Evolutionary conservation across 768 basidiomycete genomes (phyloP), one percentile per base, ranked within the genome.

Genomic region (Suillus fuscotomentosus): DNA sequence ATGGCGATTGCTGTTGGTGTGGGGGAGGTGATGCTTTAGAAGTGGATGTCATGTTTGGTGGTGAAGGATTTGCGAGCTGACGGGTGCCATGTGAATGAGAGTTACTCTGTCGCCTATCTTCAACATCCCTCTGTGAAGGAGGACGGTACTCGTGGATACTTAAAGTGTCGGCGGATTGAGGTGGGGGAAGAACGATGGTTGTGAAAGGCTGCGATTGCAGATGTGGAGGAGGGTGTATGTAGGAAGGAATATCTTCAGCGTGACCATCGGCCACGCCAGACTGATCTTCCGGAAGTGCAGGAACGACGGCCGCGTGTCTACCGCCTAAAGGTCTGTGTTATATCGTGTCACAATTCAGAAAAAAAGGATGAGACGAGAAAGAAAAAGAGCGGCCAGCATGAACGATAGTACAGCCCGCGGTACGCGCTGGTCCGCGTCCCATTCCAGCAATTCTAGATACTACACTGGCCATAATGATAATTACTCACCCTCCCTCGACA

Each of bases 291-390:
- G 90, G 89, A 7, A 92, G 79, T 0, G 91, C 91, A 54, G 91
- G 91, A 60, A 89, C 89, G 61, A 93, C 91, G 66, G 90, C 87
- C 43, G 91, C 92, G 69, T 93, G 92, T 45, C 92, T 82, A 69
- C 92, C 91, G 62, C 92, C 91, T 63, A 92, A 82, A 53, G 86
- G 88, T 68, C 90, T 92, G 72, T 70, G 70, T 72, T 59, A 72
- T 54, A 75, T 77, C 66, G 64, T 69, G 70, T 75, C 69, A 75
- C 75, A 67, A 67, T 71, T 75, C 69, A 75, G 75, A 66, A 67
- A 70, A 38, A 66, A 64, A 70, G 69, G 74, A 71, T 67, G 68
- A 74, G 71, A 65, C 64, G 60, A 61, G 60, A 63, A 68, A 17
- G 67, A 70, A 60, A 69, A 67, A 65, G 69, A 56, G 64, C 62